A percentile compares a stretch with the other conserved stretches of the same genome.
phyloP scores from a whole-genome alignment of 805 yeast genomes.

The Starmerella stigmatis region DNA sequence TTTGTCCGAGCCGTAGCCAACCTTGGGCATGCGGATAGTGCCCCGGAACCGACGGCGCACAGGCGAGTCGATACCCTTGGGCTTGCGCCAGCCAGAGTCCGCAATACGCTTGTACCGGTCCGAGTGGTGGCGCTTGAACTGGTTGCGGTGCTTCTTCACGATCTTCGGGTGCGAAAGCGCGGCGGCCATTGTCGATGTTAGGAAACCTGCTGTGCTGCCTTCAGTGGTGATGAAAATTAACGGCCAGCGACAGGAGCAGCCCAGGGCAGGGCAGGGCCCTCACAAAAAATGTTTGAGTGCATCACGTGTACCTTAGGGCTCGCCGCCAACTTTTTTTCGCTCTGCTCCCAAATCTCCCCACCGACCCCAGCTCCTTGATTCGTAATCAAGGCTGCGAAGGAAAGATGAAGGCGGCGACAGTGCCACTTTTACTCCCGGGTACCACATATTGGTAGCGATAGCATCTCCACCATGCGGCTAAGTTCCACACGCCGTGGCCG shows the following conservation, averaged over 20 bases:
- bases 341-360: neutral
- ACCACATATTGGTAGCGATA: too few species aligned
- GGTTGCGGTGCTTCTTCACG: conserved; percentile 98
- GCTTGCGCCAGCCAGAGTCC: conserved; percentile 97
- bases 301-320: conserved; percentile 20
- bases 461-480: too few species aligned
- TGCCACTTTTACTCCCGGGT: too few species aligned
- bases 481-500: too few species aligned
- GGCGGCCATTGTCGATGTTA: conserved; percentile 66
- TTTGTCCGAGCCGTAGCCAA: conserved; percentile 99
- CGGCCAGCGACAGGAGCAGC: neutral
- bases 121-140: conserved; percentile 99
- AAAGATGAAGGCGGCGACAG: too few species aligned
- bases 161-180: conserved; percentile 97
- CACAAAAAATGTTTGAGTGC: conserved; percentile 11
- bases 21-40: conserved; percentile 96
- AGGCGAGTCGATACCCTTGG: conserved; percentile 99
- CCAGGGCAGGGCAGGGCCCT: conserved; percentile 13
- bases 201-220: conserved; percentile 7
- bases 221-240: conserved; percentile 4
- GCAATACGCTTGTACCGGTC: conserved; percentile 98
- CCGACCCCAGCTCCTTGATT: neutral
- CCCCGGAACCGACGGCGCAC: conserved; percentile 99
- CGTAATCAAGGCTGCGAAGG: too few species aligned
- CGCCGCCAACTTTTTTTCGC: too few species aligned